phyloP scores from a whole-genome alignment of 2,329 filamentous ascomycete species.

The Phialocephala sp. region DNA sequence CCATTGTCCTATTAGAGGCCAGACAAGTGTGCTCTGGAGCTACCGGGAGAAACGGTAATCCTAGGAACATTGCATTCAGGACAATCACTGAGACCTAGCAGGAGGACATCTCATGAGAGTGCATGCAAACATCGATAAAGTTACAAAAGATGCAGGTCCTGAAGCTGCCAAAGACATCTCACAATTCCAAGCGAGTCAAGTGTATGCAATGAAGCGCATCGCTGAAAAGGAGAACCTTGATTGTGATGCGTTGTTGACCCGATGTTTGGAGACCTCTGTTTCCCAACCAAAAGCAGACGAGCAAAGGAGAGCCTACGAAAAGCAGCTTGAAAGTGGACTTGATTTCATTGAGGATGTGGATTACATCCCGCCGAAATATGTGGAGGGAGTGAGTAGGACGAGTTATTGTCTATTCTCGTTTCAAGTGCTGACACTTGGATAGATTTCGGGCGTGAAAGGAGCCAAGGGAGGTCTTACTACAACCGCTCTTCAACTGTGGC shows the following conservation, averaged over 20 bases:
- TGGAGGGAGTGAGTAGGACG: conserved; percentile 25
- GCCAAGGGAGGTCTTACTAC: conserved; percentile 30
- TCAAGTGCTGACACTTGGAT: neutral
- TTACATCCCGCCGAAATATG: conserved; percentile 16
- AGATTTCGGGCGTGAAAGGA: conserved; percentile 34
- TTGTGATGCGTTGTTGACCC: conserved; percentile 46
- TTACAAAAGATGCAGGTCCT: conserved; percentile 34
- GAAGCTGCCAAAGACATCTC: conserved; percentile 47
- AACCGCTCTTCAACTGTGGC: conserved; percentile 49
- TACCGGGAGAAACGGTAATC: conserved; percentile 47
- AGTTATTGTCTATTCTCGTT: neutral
- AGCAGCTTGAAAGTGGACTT: conserved; percentile 28
- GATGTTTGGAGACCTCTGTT: conserved; percentile 10
- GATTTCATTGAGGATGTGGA: conserved; percentile 25
- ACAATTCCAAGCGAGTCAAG: conserved; percentile 47
- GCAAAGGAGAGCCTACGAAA: conserved; percentile 15
- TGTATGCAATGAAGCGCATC: conserved; percentile 45
- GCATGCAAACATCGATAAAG: neutral
- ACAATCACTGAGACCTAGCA: neutral
- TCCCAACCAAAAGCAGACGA: conserved; percentile 27
- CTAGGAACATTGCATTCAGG: neutral
- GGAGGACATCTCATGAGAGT: conserved; percentile 14
- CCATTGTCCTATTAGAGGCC: conserved; percentile 41
- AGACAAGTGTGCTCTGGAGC: conserved; percentile 50
- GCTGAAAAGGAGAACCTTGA: conserved; percentile 49